Conservation (phyloP, 768 basidiomycete species). For the Epithele typhae region DNA sequence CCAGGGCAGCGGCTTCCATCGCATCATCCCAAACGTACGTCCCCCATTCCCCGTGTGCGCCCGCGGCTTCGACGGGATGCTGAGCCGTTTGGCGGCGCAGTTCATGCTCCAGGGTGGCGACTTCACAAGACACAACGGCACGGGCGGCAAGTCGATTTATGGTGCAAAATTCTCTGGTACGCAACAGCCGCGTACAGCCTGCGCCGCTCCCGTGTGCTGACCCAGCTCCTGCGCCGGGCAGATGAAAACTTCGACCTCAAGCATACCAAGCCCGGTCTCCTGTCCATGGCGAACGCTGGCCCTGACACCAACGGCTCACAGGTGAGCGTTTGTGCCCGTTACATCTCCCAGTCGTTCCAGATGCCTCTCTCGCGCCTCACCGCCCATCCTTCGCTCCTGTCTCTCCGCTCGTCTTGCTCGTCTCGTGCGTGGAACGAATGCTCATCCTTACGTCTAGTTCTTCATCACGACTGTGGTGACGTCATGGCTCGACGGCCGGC, state of each 20-base stretch:
- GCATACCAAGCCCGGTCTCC: slow-evolving; percentile 60
- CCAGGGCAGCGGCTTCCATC: slow-evolving; percentile 45
- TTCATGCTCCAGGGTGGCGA: slow-evolving; percentile 91
- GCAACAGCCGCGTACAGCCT: slow-evolving; percentile 17
- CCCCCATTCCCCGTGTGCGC: neutral
- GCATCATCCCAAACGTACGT: slow-evolving; percentile 62
- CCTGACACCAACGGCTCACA: slow-evolving; percentile 79
- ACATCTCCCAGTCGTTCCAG: neutral
- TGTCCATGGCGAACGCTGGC: slow-evolving; percentile 90
- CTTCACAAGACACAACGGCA: slow-evolving; percentile 71
- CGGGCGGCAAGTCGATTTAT: slow-evolving; percentile 84
- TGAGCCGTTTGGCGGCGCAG: slow-evolving; percentile 22
- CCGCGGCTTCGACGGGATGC: neutral
- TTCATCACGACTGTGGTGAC: slow-evolving; percentile 74
- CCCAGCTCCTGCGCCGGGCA: slow-evolving; percentile 13
- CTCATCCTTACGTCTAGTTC: slow-evolving; percentile 39
- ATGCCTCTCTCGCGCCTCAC: too few species aligned
- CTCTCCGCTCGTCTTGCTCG: neutral
- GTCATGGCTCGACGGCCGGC: slow-evolving; percentile 65
- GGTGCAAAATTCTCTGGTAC: slow-evolving; percentile 72
- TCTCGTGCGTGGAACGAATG: neutral
- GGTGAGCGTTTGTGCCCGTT: slow-evolving; percentile 27
- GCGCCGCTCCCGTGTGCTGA: neutral
- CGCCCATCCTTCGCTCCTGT: neutral
- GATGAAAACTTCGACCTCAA: slow-evolving; percentile 70